Evolutionary conservation across 305 asterid genomes (phyloP).

Genomic region (Rubia occidens): DNA sequence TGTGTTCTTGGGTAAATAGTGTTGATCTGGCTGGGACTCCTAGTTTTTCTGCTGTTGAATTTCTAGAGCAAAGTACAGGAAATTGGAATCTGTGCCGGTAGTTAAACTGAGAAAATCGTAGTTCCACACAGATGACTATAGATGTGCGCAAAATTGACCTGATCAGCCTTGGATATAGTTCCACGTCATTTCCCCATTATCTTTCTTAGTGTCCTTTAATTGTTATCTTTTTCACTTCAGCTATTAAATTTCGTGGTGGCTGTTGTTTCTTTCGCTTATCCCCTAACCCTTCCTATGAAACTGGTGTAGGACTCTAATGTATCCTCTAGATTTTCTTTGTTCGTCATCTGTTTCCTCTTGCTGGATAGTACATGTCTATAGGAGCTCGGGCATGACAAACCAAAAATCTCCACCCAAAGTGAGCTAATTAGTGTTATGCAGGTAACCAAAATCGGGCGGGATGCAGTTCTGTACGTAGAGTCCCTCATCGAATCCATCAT

Average conservation of each 20-base stretch:
- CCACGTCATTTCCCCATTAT: too few relatives aligned
- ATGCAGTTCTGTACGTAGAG: constrained; percentile 90
- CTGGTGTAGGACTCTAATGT: background rate
- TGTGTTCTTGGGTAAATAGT: background rate
- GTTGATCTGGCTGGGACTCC: background rate
- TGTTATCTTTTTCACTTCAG: too few relatives aligned
- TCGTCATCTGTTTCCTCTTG: background rate
- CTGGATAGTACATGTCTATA: too few relatives aligned
- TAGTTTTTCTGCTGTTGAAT: background rate
- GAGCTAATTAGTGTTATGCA: constrained; percentile 27
- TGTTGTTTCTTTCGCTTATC: too few relatives aligned
- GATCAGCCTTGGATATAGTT: too few relatives aligned
- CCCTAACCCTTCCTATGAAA: too few relatives aligned
- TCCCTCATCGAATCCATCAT: constrained; percentile 96
- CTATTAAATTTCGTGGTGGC: too few relatives aligned
- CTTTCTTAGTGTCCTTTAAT: too few relatives aligned
- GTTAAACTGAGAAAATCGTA: background rate
- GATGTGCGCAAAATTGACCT: background rate
- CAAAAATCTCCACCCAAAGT: background rate
- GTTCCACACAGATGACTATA: background rate
- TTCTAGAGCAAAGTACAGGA: background rate
- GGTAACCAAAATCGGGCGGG: constrained; percentile 95
- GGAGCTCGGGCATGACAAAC: background rate
- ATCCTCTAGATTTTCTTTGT: too few relatives aligned
- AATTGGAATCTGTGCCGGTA: background rate